Percentiles rank a stretch among this genome's conserved stretches.
phyloP scores from a whole-genome alignment of 1,284 basidiomycete species.

The Moniliophthora roreri region DNA sequence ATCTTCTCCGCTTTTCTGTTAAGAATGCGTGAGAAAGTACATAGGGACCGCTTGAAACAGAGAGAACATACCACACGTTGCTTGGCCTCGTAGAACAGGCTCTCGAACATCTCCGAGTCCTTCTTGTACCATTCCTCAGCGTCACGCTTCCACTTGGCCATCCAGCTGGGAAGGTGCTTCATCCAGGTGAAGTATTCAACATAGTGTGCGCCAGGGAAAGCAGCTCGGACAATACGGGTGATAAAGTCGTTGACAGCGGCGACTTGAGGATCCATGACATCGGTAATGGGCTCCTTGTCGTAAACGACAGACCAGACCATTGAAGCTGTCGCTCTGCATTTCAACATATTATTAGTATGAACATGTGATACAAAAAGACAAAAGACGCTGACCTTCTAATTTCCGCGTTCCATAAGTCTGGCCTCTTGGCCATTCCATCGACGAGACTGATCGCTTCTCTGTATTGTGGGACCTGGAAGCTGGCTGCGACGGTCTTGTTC shows the following conservation, averaged over 20 bases:
- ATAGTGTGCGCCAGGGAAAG: constrained; percentile 15
- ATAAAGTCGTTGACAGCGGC: constrained; percentile 5
- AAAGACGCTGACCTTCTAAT: not conserved
- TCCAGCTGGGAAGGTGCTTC: constrained; percentile 14
- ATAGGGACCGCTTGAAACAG: not conserved
- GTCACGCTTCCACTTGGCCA: constrained; percentile 19
- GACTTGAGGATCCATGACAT: not conserved
- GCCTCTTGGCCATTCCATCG: not conserved
- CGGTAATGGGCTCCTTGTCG: not conserved
- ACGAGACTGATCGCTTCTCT: not conserved
- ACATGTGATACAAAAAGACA: not conserved
- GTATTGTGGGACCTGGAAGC: not conserved
- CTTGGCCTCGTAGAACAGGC: constrained; percentile 13
- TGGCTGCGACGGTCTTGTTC: not conserved
- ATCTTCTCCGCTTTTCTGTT: constrained; percentile 3
- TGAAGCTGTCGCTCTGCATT: not conserved
- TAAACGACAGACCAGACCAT: not conserved
- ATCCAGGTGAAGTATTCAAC: constrained; percentile 17
- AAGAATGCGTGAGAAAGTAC: not conserved
- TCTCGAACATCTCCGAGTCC: constrained; percentile 15
- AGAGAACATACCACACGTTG: constrained; percentile 11
- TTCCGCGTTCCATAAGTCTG: not conserved
- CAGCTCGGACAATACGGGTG: constrained; percentile 3
- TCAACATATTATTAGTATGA: not conserved
- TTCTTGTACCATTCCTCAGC: constrained; percentile 12